Evolutionary conservation across 1,139 yeast species (phyloP).

Genomic region (Pichia sp.): DNA sequence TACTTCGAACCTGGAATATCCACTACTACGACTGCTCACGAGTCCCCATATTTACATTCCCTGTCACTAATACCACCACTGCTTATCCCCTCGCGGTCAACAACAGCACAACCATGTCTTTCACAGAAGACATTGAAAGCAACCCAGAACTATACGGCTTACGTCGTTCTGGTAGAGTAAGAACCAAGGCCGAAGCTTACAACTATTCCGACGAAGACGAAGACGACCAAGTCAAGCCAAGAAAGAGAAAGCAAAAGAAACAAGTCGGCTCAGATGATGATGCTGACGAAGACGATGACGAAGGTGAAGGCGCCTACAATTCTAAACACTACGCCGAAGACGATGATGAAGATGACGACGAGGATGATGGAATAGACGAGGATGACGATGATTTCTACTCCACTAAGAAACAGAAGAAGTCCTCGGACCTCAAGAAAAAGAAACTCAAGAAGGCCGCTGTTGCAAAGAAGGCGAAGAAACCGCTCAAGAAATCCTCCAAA

Average conservation of each 20-base stretch:
- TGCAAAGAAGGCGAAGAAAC: slow-evolving; percentile 10
- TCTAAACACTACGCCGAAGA: slow-evolving; percentile 23
- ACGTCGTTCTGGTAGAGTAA: slow-evolving; percentile 80
- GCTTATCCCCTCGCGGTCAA: too few relatives aligned
- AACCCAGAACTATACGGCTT: slow-evolving; percentile 93
- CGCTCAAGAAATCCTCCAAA: slow-evolving; percentile 2
- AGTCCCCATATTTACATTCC: too few relatives aligned
- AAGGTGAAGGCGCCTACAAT: slow-evolving; percentile 16
- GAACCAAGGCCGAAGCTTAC: slow-evolving; percentile 32
- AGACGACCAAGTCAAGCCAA: slow-evolving; percentile 29
- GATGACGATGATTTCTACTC: slow-evolving; percentile 35
- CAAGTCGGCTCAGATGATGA: slow-evolving; percentile 23
- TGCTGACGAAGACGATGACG: slow-evolving; percentile 23
- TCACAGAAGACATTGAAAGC: slow-evolving; percentile 46
- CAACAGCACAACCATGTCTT: too few relatives aligned
- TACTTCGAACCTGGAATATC: too few relatives aligned
- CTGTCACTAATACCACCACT: too few relatives aligned
- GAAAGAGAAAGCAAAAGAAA: slow-evolving; percentile 29
- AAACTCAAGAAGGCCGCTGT: slow-evolving; percentile 13
- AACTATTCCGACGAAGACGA: slow-evolving; percentile 25
- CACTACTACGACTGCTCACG: too few relatives aligned
- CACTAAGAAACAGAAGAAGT: slow-evolving; percentile 15
- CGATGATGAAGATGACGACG: slow-evolving; percentile 35
- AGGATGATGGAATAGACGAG: slow-evolving; percentile 32
- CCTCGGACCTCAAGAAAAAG: background rate